phyloP scores from a whole-genome alignment of 805 yeast genomes.

The Saccharomyces mikatae region DNA sequence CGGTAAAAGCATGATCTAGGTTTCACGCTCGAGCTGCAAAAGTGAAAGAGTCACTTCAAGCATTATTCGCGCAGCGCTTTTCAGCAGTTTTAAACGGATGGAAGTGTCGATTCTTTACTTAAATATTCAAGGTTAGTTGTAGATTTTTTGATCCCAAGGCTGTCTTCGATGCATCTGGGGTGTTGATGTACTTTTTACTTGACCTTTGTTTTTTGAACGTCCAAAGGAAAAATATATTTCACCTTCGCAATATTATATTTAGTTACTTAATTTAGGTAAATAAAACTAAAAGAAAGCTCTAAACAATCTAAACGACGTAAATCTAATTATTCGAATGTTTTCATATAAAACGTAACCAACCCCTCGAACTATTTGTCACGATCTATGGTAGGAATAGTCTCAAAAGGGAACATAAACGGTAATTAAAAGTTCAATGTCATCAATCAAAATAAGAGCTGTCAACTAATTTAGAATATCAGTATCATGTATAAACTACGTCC shows the following conservation, averaged over 20 bases:
- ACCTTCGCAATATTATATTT: background rate
- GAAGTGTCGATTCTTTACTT: no score
- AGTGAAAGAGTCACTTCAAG: no score
- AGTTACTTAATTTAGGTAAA: background rate
- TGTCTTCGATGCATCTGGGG: no score
- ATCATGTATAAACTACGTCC: constrained; percentile 67
- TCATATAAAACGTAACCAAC: constrained; percentile 44
- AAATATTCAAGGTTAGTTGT: no score
- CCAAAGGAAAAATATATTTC: no score
- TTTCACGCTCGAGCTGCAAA: no score
- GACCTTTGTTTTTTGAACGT: no score
- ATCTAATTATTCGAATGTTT: constrained; percentile 34
- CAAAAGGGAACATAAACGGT: constrained; percentile 29
- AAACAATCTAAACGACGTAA: background rate
- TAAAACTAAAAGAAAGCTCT: background rate
- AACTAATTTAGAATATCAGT: constrained; percentile 53
- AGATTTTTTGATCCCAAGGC: no score
- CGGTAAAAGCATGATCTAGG: no score
- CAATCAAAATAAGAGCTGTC: constrained; percentile 53
- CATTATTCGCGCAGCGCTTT: no score
- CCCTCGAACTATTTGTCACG: constrained; percentile 51
- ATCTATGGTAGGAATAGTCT: constrained; percentile 33
- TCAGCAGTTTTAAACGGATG: no score
- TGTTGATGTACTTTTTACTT: no score
- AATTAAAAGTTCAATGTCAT: constrained; percentile 33